Percentiles rank a stretch among this genome's conserved stretches.
These are phyloP conservation scores for Discostella stelligeroides DNA, from an alignment of 108 stramenopile genomes.

Conservation along the genomic window DNA sequence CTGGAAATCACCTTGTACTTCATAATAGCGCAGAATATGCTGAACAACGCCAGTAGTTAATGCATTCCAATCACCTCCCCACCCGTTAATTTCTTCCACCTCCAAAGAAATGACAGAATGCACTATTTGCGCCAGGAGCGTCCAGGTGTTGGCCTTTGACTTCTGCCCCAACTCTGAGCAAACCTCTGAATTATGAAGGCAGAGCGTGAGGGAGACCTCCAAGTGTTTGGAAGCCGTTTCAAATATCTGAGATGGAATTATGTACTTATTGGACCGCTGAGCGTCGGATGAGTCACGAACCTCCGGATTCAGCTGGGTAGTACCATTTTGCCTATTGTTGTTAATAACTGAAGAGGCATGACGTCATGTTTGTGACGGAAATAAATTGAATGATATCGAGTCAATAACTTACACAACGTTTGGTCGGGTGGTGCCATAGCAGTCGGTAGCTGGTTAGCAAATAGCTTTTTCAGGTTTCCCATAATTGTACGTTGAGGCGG, in stretches of 20 bases:
- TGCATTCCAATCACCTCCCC: constrained; percentile 72
- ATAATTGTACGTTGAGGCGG: constrained; percentile 40
- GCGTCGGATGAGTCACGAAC: neutral
- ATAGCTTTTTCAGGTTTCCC: constrained; percentile 47
- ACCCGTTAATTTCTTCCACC: constrained; percentile 55
- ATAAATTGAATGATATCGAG: neutral
- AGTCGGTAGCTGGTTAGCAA: constrained; percentile 24
- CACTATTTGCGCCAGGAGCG: constrained; percentile 62
- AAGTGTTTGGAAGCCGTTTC: constrained; percentile 23
- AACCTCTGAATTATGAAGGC: constrained; percentile 76
- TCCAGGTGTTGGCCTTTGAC: constrained; percentile 77
- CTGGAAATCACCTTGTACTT: constrained; percentile 71
- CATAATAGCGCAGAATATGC: constrained; percentile 70
- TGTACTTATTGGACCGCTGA: constrained; percentile 20
- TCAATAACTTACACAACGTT: constrained; percentile 29
- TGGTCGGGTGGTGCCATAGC: constrained; percentile 49
- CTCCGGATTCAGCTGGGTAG: constrained; percentile 1
- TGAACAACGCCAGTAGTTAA: constrained; percentile 64
- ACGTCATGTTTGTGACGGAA: constrained; percentile 1
- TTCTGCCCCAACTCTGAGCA: constrained; percentile 47
- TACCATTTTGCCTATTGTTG: constrained; percentile 24
- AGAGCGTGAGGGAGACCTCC: constrained; percentile 38
- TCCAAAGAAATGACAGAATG: constrained; percentile 43
- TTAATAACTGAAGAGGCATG: no score
- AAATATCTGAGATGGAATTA: constrained; percentile 24